These are phyloP conservation scores for Heterotrichella gracilis DNA, from an alignment of 352 stramenopile species.

Conservation along the genomic window DNA sequence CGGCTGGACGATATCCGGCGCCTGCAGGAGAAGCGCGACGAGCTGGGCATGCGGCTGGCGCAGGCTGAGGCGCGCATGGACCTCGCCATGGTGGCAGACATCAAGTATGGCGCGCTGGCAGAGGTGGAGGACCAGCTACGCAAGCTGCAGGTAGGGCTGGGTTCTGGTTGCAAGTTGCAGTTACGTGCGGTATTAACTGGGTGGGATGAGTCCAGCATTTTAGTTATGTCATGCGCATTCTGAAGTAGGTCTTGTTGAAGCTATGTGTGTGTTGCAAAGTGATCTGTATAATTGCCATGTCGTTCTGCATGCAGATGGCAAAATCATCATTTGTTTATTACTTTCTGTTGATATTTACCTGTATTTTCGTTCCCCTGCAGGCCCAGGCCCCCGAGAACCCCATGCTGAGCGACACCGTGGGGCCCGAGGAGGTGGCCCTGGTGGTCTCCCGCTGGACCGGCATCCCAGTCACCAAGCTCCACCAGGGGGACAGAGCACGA, in stretches of 20 bases:
- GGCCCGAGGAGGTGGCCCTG: constrained; percentile 43
- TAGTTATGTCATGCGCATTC: background rate
- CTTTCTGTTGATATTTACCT: background rate
- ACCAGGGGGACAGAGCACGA: background rate
- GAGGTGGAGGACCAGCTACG: constrained; percentile 38
- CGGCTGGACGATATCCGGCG: constrained; percentile 55
- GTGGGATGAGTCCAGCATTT: background rate
- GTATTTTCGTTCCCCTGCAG: background rate
- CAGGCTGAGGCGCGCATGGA: constrained; percentile 62
- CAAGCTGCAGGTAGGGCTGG: constrained; percentile 25
- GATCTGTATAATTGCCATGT: background rate
- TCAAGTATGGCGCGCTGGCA: constrained; percentile 75
- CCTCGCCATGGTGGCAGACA: constrained; percentile 55
- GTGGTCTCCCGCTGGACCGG: constrained; percentile 51
- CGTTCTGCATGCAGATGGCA: background rate
- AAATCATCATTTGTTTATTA: background rate
- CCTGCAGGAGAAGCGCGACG: constrained; percentile 55
- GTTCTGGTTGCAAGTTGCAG: background rate
- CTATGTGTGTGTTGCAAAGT: background rate
- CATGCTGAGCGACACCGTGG: constrained; percentile 31
- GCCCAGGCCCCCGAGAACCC: constrained; percentile 14
- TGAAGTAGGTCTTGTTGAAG: background rate
- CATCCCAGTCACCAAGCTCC: constrained; percentile 32
- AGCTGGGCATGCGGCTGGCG: constrained; percentile 59
- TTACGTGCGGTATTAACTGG: background rate